Evolutionary conservation across 768 basidiomycete genomes (phyloP).

Genomic region (Pleurotus cornucopiae): DNA sequence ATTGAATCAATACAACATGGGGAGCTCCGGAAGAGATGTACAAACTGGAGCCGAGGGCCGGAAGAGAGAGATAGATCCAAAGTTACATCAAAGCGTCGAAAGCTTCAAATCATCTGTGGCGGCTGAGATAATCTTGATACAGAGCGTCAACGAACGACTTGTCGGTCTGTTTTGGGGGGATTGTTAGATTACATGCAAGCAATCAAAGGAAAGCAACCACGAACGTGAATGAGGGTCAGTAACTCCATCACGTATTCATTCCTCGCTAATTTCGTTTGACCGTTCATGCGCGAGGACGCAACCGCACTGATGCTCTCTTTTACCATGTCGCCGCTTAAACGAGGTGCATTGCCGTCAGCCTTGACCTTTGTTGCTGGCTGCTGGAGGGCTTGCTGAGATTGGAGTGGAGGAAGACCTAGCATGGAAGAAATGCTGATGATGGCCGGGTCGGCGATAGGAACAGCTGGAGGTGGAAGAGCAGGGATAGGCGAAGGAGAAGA

Average conservation of each 20-base stretch:
- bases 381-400: neutral
- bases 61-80: no score
- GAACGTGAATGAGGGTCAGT: constrained; percentile 57
- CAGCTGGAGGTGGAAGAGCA: neutral
- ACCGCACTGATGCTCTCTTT: constrained; percentile 25
- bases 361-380: neutral
- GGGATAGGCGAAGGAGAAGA: constrained; percentile 9
- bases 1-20: no score
- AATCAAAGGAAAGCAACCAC: constrained; percentile 17
- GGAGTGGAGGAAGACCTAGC: neutral
- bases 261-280: constrained; percentile 30
- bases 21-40: no score
- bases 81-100: neutral
- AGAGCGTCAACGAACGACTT: constrained; percentile 60
- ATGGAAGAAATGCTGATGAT: neutral
- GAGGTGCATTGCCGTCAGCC: neutral
- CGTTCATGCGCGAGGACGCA: neutral
- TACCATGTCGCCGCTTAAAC: constrained; percentile 21
- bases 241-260: constrained; percentile 59
- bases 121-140: constrained; percentile 42
- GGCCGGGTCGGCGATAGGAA: neutral
- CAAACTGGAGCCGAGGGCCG: no score
- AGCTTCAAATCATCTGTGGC: neutral
- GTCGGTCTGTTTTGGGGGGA: constrained; percentile 44
- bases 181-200: constrained; percentile 4